A percentile compares a stretch with the other conserved stretches of the same genome.
These are phyloP conservation scores for Trichoderma gracile DNA, from an alignment of 2,329 filamentous ascomycete species.

Conservation along the genomic window DNA sequence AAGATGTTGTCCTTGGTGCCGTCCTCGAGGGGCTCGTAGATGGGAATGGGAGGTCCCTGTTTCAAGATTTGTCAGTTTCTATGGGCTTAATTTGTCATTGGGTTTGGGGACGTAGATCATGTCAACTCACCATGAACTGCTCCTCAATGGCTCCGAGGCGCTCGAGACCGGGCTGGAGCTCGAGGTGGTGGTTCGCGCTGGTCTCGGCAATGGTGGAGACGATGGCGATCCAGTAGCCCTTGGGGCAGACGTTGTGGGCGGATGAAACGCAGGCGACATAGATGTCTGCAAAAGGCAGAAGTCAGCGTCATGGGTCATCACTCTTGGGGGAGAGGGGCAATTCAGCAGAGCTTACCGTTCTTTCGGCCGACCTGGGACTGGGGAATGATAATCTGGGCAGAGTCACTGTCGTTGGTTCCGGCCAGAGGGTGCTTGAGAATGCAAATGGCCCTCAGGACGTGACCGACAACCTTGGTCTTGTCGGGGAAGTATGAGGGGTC, in stretches of 20 bases:
- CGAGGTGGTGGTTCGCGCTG: slow-evolving; percentile 88
- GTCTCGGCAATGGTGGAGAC: slow-evolving; percentile 96
- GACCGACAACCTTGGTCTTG: slow-evolving; percentile 84
- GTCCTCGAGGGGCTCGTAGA: slow-evolving; percentile 86
- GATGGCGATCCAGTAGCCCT: slow-evolving; percentile 98
- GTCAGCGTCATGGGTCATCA: neutral
- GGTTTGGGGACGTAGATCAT: neutral
- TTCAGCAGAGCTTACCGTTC: slow-evolving; percentile 65
- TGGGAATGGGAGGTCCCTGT: slow-evolving; percentile 77
- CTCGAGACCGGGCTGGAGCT: slow-evolving; percentile 89
- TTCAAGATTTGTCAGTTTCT: slow-evolving; percentile 4
- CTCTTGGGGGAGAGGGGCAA: neutral
- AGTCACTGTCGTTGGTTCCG: slow-evolving; percentile 86
- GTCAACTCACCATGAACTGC: slow-evolving; percentile 77
- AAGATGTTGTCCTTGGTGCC: slow-evolving; percentile 89
- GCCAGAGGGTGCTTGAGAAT: slow-evolving; percentile 93
- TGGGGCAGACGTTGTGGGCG: slow-evolving; percentile 96
- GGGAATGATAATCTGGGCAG: slow-evolving; percentile 92
- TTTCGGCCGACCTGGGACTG: slow-evolving; percentile 96
- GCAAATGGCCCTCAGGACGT: slow-evolving; percentile 95
- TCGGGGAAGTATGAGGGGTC: slow-evolving; percentile 95
- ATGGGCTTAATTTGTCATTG: too few species aligned
- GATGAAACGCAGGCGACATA: slow-evolving; percentile 96
- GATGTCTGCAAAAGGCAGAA: slow-evolving; percentile 63
- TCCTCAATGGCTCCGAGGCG: slow-evolving; percentile 92